Conservation (phyloP, 2,329 filamentous ascomycete species). For the Xylariaceae sp. region DNA sequence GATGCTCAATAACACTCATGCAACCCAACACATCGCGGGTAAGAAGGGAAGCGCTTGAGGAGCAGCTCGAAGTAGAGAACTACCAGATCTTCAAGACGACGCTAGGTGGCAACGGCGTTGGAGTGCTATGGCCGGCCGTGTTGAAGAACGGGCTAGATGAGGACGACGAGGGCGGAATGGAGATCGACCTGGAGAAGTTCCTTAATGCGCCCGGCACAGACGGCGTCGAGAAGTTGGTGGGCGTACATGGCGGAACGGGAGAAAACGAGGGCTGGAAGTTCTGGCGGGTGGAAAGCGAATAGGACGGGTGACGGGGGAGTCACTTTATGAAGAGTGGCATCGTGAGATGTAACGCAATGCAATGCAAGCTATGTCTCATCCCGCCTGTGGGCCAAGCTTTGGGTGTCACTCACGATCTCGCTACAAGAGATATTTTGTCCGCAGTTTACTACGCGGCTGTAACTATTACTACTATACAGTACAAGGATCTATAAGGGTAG, state of each 20-base stretch:
- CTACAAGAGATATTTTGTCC: background rate
- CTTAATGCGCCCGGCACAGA: slow-evolving; percentile 78
- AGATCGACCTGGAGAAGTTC: slow-evolving; percentile 84
- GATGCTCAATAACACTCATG: slow-evolving; percentile 89
- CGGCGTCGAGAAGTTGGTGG: slow-evolving; percentile 82
- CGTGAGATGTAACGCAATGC: no score
- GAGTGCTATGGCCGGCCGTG: slow-evolving; percentile 89
- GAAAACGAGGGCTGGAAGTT: slow-evolving; percentile 82
- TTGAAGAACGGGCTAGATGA: slow-evolving; percentile 79
- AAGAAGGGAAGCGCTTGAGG: slow-evolving; percentile 59
- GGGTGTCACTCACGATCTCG: no score
- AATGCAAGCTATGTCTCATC: no score
- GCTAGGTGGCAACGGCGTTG: slow-evolving; percentile 87
- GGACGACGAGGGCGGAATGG: slow-evolving; percentile 75
- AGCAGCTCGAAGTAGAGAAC: slow-evolving; percentile 62
- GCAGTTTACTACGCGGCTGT: background rate
- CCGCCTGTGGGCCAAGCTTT: no score
- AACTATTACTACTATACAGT: slow-evolving; percentile 2
- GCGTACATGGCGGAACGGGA: slow-evolving; percentile 64
- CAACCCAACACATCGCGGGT: slow-evolving; percentile 58
- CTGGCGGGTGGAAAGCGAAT: slow-evolving; percentile 61
- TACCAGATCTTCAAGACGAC: slow-evolving; percentile 86
- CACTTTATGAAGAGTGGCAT: background rate
- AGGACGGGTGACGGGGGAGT: slow-evolving; percentile 2
- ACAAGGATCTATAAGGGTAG: no score